A percentile compares a stretch with the other conserved stretches of the same genome.
Evolutionary conservation across 257 asterid species (phyloP).

Genomic region (Parsonsia alboflavescens): DNA sequence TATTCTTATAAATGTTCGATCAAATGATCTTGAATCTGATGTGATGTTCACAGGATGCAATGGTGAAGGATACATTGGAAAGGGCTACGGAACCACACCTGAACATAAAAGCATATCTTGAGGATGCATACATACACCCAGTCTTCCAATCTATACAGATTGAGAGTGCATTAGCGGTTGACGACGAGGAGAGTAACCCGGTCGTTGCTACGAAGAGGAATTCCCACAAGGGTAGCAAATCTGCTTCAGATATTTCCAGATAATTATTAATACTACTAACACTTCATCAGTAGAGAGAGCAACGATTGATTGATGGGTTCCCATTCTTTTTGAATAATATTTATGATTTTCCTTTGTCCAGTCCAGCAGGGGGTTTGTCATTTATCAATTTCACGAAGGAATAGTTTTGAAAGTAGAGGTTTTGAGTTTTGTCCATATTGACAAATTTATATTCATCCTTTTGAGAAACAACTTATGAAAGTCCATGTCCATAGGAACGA

Average conservation of each 20-base stretch:
- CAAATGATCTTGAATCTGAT: not conserved
- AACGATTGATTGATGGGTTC: too few species aligned
- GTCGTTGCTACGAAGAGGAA: slow-evolving; percentile 36
- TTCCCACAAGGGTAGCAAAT: slow-evolving; percentile 21
- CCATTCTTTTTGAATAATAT: too few species aligned
- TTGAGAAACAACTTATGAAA: too few species aligned
- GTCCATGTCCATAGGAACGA: too few species aligned
- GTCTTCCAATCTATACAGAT: slow-evolving; percentile 40
- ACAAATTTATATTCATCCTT: too few species aligned
- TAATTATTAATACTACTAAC: too few species aligned
- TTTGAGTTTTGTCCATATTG: not conserved
- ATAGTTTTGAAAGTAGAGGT: not conserved
- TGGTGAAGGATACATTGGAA: slow-evolving; percentile 61
- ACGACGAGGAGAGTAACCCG: slow-evolving; percentile 30
- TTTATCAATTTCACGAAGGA: not conserved
- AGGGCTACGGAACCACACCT: slow-evolving; percentile 51
- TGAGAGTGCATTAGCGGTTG: slow-evolving; percentile 13
- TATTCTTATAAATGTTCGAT: not conserved
- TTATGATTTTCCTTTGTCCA: not conserved
- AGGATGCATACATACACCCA: slow-evolving; percentile 53
- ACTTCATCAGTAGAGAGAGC: too few species aligned
- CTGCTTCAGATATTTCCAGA: slow-evolving; percentile 13
- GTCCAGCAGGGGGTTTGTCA: too few species aligned
- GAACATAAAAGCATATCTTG: slow-evolving; percentile 38
- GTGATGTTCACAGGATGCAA: slow-evolving; percentile 44